These are phyloP conservation scores for Aureobasidium sp. DNA, from an alignment of 2,329 filamentous ascomycete genomes.

Conservation along the genomic window DNA sequence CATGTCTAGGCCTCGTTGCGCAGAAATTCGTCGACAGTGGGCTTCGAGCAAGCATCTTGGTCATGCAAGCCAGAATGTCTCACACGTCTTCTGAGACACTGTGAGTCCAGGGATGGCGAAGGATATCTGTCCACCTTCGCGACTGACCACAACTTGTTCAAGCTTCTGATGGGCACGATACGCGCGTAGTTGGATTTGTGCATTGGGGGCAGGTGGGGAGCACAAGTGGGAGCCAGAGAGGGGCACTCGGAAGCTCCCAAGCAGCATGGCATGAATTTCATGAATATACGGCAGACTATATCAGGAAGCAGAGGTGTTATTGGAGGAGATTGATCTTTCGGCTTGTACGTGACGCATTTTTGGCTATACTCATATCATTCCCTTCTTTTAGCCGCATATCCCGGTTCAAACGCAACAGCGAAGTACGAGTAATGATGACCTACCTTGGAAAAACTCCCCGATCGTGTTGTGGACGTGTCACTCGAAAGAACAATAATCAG, in stretches of 20 bases:
- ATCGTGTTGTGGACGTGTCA: slow-evolving; percentile 1
- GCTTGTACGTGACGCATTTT: background rate
- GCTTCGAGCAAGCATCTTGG: slow-evolving; percentile 60
- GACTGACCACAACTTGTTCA: background rate
- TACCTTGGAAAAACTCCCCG: background rate
- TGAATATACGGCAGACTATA: background rate
- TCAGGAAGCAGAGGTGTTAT: background rate
- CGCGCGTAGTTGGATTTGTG: background rate
- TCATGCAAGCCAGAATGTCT: slow-evolving; percentile 53
- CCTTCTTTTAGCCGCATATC: background rate
- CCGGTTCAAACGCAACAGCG: background rate
- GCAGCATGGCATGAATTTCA: slow-evolving; percentile 5
- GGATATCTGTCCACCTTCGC: background rate
- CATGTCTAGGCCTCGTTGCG: slow-evolving; percentile 53
- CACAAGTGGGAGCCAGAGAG: background rate
- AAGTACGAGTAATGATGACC: background rate
- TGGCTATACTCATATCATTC: background rate
- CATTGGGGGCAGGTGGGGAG: background rate
- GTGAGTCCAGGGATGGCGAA: background rate
- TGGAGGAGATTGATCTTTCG: background rate
- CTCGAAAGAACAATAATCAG: background rate
- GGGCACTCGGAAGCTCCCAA: background rate
- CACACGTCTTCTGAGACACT: background rate
- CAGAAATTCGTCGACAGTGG: slow-evolving; percentile 53
- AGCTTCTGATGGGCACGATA: background rate